Evolutionary conservation across 768 basidiomycete species (phyloP).

Genomic region (Rhodotorula toruloides): DNA sequence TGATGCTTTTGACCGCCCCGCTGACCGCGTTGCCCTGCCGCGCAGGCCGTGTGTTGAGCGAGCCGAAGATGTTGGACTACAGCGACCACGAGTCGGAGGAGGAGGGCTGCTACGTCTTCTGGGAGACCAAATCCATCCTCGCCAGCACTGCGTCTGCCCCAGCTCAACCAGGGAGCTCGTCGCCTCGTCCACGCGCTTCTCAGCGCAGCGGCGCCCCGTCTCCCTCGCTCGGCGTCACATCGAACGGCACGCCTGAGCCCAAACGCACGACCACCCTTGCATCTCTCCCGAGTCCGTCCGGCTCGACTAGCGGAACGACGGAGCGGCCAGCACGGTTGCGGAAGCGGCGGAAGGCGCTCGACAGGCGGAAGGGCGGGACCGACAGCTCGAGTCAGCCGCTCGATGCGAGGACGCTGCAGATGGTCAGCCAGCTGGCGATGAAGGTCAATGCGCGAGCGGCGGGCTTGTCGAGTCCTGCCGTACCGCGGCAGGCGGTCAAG

Average conservation of each 20-base stretch:
- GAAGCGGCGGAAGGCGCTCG: conserved; percentile 1
- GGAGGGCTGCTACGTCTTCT: conserved; percentile 15
- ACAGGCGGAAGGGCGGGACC: background rate
- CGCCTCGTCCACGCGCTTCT: background rate
- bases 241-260: conserved; percentile 3
- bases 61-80: background rate
- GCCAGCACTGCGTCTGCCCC: background rate
- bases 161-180: no score
- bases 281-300: conserved; percentile 3
- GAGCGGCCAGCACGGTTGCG: background rate
- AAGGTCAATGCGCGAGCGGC: conserved; percentile 12
- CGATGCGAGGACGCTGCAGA: conserved; percentile 5
- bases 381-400: conserved; percentile 3
- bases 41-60: conserved; percentile 17
- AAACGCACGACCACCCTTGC: conserved; percentile 13
- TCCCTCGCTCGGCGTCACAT: conserved; percentile 5
- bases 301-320: background rate
- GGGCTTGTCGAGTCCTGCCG: background rate
- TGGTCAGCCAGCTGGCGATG: conserved; percentile 14
- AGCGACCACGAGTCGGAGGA: conserved; percentile 4
- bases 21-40: no score
- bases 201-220: conserved; percentile 9
- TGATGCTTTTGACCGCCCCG: no score
- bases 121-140: conserved; percentile 10
- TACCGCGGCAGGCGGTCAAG: background rate